These are phyloP conservation scores for Marasmius sp. DNA, from an alignment of 1,284 basidiomycete genomes.

Conservation along the genomic window DNA sequence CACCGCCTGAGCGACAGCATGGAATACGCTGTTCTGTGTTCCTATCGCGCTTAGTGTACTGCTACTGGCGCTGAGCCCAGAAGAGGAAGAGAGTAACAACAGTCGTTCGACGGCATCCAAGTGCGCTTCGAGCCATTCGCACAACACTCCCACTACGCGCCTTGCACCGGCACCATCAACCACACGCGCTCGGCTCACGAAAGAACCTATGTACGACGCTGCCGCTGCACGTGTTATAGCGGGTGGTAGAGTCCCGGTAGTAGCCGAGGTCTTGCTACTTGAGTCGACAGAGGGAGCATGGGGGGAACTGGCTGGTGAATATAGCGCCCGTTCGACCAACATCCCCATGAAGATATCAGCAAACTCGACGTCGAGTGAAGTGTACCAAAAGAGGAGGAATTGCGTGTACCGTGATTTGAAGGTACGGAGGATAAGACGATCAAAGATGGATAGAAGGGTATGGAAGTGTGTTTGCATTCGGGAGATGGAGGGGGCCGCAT, in stretches of 20 bases:
- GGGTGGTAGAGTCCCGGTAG: conserved; percentile 36
- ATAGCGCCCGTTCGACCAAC: conserved; percentile 85
- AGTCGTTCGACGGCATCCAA: conserved; percentile 71
- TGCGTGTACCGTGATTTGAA: conserved; percentile 98
- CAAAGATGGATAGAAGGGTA: conserved; percentile 89
- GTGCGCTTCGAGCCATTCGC: conserved; percentile 79
- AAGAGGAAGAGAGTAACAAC: conserved; percentile 21
- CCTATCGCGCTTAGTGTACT: conserved; percentile 35
- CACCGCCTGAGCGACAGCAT: conserved; percentile 90
- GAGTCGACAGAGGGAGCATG: conserved; percentile 3
- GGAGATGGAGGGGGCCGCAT: background rate
- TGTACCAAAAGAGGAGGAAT: conserved; percentile 95
- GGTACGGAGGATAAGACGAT: conserved; percentile 90
- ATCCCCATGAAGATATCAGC: conserved; percentile 93
- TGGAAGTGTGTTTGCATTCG: conserved; percentile 71
- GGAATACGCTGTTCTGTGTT: conserved; percentile 78
- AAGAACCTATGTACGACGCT: conserved; percentile 89
- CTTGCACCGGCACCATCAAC: conserved; percentile 78
- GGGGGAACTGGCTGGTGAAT: conserved; percentile 45
- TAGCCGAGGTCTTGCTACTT: conserved; percentile 13
- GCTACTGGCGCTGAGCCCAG: conserved; percentile 26
- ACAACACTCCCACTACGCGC: conserved; percentile 80
- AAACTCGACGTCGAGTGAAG: conserved; percentile 87
- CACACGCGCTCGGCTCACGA: conserved; percentile 89
- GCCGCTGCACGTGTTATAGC: conserved; percentile 84